Percentiles rank a stretch among this genome's conserved stretches.
Evolutionary conservation across 148 eudicot species (phyloP).

Genomic region (Dianthus caryophyllus): DNA sequence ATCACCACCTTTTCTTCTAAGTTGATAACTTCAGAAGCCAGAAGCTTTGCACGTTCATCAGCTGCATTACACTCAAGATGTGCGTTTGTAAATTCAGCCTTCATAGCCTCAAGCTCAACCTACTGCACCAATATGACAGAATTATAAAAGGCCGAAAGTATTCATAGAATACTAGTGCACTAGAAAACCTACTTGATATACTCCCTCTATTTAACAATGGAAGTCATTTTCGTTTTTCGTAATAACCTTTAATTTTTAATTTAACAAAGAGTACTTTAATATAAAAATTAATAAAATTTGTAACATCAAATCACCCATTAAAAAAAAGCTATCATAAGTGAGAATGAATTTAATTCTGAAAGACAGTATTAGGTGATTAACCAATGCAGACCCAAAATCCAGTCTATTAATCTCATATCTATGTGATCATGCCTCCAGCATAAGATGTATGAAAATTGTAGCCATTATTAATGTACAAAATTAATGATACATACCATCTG

Average conservation of each 20-base stretch:
- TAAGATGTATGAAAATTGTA: not conserved
- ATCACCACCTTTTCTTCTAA: slow-evolving; percentile 89
- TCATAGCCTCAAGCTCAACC: slow-evolving; percentile 84
- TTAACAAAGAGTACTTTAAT: too few relatives aligned
- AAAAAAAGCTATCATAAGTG: too few relatives aligned
- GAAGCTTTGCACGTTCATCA: slow-evolving; percentile 92
- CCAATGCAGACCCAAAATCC: not conserved
- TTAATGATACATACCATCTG: slow-evolving; percentile 57
- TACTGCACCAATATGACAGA: slow-evolving; percentile 41
- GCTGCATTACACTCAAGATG: slow-evolving; percentile 95
- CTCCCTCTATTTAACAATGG: too few relatives aligned
- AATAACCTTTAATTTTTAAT: too few relatives aligned
- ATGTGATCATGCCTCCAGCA: not conserved
- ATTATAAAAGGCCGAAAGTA: slow-evolving; percentile 23
- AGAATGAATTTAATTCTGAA: too few relatives aligned
- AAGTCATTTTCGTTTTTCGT: too few relatives aligned
- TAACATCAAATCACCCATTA: too few relatives aligned
- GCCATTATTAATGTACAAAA: not conserved
- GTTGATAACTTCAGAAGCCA: slow-evolving; percentile 96
- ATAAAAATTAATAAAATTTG: too few relatives aligned
- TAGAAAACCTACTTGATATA: not conserved
- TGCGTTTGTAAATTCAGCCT: slow-evolving; percentile 72
- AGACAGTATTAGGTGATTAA: not conserved
- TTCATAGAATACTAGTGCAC: not conserved
- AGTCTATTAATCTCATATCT: not conserved